A percentile compares a stretch with the other conserved stretches of the same genome.
phyloP scores from a whole-genome alignment of 352 stramenopile species.

The Blastocystis sp. region DNA sequence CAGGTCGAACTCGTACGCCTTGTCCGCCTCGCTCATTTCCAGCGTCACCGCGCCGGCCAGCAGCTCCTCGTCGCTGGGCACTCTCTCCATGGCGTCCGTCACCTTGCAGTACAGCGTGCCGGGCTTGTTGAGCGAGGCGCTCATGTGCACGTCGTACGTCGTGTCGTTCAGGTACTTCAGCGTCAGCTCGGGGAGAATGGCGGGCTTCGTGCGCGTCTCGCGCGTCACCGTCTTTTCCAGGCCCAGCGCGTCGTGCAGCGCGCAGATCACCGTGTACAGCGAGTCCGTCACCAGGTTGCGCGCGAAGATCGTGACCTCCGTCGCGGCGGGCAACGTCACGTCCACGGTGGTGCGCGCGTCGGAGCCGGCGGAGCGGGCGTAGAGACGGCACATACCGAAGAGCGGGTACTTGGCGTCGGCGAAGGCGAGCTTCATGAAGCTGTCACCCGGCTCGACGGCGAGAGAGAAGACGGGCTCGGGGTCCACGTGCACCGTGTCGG shows the following conservation, averaged over 20 bases:
- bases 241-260: slow-evolving; percentile 28
- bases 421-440: slow-evolving; percentile 12
- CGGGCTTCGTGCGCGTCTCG: background rate
- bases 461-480: slow-evolving; percentile 3
- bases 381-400: slow-evolving; percentile 16
- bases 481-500: background rate
- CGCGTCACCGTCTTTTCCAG: background rate
- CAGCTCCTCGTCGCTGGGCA: background rate
- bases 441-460: background rate
- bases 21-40: background rate
- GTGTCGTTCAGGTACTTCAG: background rate
- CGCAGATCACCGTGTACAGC: slow-evolving; percentile 17
- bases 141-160: slow-evolving; percentile 37
- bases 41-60: background rate
- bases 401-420: slow-evolving; percentile 34
- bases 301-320: background rate
- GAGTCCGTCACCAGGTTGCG: background rate
- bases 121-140: slow-evolving; percentile 28
- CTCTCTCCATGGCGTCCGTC: background rate
- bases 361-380: background rate
- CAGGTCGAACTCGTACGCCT: slow-evolving; percentile 2
- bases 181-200: background rate
- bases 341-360: background rate
- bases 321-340: background rate
- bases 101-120: slow-evolving; percentile 26